Evolutionary conservation across 768 basidiomycete genomes (phyloP), one percentile per base, ranked within the genome.

Genomic region (Suillus americanus): DNA sequence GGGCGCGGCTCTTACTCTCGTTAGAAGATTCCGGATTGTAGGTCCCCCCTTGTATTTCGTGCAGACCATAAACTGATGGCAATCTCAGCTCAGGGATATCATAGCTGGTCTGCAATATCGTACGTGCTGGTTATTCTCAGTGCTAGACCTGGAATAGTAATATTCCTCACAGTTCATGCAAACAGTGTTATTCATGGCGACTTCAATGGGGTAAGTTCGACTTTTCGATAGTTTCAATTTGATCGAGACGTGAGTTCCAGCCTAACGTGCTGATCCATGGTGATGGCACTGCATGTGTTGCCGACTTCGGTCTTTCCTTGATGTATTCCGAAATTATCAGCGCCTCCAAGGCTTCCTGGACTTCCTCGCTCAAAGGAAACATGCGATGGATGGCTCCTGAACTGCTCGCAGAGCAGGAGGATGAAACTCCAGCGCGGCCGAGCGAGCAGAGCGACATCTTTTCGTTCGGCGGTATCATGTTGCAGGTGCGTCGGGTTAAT

Each of bases 341-440:
- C 25, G 3, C 74, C 69, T 51, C 56, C 28, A 25, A 40, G 25
- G 38, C 38, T 53, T 53, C 51, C 30, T 53, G 51, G 51, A 57
- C 25, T 1, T 57, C 56, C 3, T 40, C 16, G 5, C 25, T 57
- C 23, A 57, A 25, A 38, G 81, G 82, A 6, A 77, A 79, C 20
- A 74, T 80, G 28, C 77, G 82, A 1, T 82, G 81, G 81, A 78
- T 81, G 10, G 82, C 81, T 57, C 70, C 80, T 0, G 67, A 76
- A 18, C 68, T 82, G 0, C 81, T 81, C 62, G 16, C 18, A 13
- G 28, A 18, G 9, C 9, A 0, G 23, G 56, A 57, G 23, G 38
- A 57, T 28, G 63, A n/a, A 20, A 5, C 38, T 12, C 57, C 48
- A 6, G 10, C 51, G 0, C n/a, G 67, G 13, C 73, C 72, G 0